Evolutionary conservation across 2,329 filamentous ascomycete genomes (phyloP).

Genomic region (Rhinocladiella similis): DNA sequence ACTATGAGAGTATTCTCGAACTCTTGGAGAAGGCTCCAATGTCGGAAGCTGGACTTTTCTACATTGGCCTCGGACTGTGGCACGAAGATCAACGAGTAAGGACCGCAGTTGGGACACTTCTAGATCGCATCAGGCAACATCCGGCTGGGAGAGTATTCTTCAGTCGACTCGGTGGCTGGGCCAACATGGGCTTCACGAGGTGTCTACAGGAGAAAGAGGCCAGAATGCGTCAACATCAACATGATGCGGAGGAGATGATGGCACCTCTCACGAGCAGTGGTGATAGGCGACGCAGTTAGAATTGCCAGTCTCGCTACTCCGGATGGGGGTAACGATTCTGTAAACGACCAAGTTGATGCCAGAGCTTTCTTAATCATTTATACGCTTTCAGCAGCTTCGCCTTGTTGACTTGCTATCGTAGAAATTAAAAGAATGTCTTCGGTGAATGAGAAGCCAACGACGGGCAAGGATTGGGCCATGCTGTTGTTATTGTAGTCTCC

Average conservation of each 20-base stretch:
- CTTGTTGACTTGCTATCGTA: too few relatives aligned
- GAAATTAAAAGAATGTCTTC: too few relatives aligned
- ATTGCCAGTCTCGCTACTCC: background rate
- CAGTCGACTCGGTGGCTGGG: slow-evolving; percentile 80
- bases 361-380: background rate
- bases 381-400: too few relatives aligned
- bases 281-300: slow-evolving; percentile 11
- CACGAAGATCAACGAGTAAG: slow-evolving; percentile 83
- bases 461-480: too few relatives aligned
- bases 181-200: slow-evolving; percentile 80
- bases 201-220: slow-evolving; percentile 65
- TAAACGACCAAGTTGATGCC: background rate
- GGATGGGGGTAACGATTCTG: background rate
- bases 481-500: too few relatives aligned
- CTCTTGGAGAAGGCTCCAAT: slow-evolving; percentile 80
- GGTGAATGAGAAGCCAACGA: background rate
- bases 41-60: slow-evolving; percentile 85
- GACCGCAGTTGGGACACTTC: slow-evolving; percentile 71
- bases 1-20: slow-evolving; percentile 83
- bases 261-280: slow-evolving; percentile 5
- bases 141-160: slow-evolving; percentile 94
- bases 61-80: slow-evolving; percentile 85
- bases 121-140: slow-evolving; percentile 81
- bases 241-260: slow-evolving; percentile 14
- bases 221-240: slow-evolving; percentile 11